Evolutionary conservation across 108 stramenopile species (phyloP), one percentile per base, ranked within the genome.

Genomic region (Pseudonitzschia delicatissima): DNA sequence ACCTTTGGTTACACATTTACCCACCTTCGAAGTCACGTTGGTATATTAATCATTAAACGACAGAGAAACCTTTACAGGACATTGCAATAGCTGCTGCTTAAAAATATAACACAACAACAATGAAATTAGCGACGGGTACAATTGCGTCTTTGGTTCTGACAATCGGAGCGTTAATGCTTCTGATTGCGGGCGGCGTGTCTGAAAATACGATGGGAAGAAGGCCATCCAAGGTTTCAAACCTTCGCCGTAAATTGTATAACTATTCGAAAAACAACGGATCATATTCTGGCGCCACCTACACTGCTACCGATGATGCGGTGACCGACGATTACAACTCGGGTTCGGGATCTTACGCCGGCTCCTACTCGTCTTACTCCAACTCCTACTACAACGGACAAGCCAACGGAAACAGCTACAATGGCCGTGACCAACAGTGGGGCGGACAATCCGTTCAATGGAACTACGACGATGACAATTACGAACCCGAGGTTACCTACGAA

Each of bases 181-280:
- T 61, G 26, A 20, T 61, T 18, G 60, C 26, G 17, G 36, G 23
- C 36, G 39, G 40, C 40, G 37, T 21, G 32, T 61, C 60, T 17
- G n/a, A 27, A 33, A 55, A 55, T 1, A 55, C 29, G 11, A 27
- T 55, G 5, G 60, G 36, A 61, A 40, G 60, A 27, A 35, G 36
- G 20, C 39, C 60, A 40, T 26, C 60, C 17, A 61, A 37, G 23
- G 23, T 5, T 40, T 39, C 36, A 18, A 26, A 21, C 26, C 36
- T 61, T n/a, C 28, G 60, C 25, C 60, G 60, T 13, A 37, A 42
- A 27, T 42, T 61, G 60, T 40, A 42, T 6, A 40, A 61, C 60
- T 61, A 61, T 42, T 61, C 60, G 2, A 8, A 66, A 35, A 15
- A 39, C 35, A 49, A 34, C 29, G 45, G 63, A 4, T 26, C 28